A percentile compares a stretch with the other conserved stretches of the same genome.
These are phyloP conservation scores for Leptographium procerum DNA, from an alignment of 2,329 filamentous ascomycete genomes.

Conservation along the genomic window DNA sequence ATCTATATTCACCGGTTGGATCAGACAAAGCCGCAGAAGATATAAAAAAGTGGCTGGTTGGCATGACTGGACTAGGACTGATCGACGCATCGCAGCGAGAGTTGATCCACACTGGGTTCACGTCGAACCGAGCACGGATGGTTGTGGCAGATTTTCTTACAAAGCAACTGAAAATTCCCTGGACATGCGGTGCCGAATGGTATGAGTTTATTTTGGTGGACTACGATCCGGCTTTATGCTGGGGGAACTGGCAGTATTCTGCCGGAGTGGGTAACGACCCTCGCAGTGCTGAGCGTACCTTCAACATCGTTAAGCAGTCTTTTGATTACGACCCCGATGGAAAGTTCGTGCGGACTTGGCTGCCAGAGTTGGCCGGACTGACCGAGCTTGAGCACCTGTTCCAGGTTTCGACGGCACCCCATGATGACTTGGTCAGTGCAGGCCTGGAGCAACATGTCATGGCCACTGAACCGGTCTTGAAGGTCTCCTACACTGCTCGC, in stretches of 20 bases:
- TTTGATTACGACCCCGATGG: constrained; percentile 65
- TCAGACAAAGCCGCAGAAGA: constrained; percentile 32
- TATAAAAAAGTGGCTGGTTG: constrained; percentile 49
- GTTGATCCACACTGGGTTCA: constrained; percentile 64
- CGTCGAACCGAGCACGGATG: constrained; percentile 63
- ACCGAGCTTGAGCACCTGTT: constrained; percentile 44
- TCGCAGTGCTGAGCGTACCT: constrained; percentile 57
- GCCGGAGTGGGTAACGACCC: constrained; percentile 73
- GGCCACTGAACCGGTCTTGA: constrained; percentile 55
- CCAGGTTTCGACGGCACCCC: constrained; percentile 55
- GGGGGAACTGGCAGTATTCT: constrained; percentile 77
- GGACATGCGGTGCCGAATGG: constrained; percentile 65
- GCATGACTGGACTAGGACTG: constrained; percentile 62
- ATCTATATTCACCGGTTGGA: too few species aligned
- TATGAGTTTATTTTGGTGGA: constrained; percentile 66
- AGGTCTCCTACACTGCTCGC: constrained; percentile 52
- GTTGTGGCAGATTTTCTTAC: constrained; percentile 66
- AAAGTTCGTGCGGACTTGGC: constrained; percentile 61
- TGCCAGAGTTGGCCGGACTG: constrained; percentile 44
- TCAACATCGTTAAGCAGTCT: constrained; percentile 73
- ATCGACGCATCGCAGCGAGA: constrained; percentile 72
- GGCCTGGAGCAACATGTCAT: constrained; percentile 48
- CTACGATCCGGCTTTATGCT: constrained; percentile 67
- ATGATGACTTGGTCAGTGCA: constrained; percentile 43
- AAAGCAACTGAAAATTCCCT: constrained; percentile 65